Conservation (phyloP, 2,329 filamentous ascomycete species). For the Penicillium verrucosum region DNA sequence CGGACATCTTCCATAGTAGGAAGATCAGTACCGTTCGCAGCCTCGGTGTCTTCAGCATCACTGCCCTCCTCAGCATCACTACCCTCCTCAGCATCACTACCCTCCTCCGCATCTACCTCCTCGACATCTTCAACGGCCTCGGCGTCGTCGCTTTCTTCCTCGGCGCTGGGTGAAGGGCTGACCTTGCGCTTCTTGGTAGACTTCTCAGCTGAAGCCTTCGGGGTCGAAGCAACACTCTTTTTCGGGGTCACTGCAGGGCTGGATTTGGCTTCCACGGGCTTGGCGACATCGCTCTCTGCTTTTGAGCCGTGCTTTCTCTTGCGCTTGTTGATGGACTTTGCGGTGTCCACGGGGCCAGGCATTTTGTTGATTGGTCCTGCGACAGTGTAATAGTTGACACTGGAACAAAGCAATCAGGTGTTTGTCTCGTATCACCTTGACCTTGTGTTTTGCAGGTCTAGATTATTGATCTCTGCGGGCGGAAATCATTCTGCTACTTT, state of each 20-base stretch:
- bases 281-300: conserved; percentile 26
- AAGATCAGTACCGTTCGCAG: conserved; percentile 43
- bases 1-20: conserved; percentile 52
- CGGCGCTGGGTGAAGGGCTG: conserved; percentile 36
- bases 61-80: conserved; percentile 24
- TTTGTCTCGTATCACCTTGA: conserved; percentile 8
- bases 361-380: conserved; percentile 23
- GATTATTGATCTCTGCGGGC: conserved; percentile 19
- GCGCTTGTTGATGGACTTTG: conserved; percentile 43
- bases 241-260: conserved; percentile 20
- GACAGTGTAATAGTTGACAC: conserved; percentile 5
- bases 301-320: conserved; percentile 44
- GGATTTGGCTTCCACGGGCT: conserved; percentile 24
- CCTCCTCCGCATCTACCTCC: conserved; percentile 34
- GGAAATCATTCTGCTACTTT: conserved; percentile 26
- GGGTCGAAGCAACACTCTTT: conserved; percentile 19
- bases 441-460: conserved; percentile 26
- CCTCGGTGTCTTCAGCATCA: conserved; percentile 24
- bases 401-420: conserved; percentile 7
- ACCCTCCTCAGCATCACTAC: conserved; percentile 23
- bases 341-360: conserved; percentile 38
- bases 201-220: conserved; percentile 26
- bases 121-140: conserved; percentile 19
- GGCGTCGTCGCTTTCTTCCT: conserved; percentile 30
- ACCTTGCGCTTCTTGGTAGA: conserved; percentile 40